Base-by-base conservation (phyloP, 805 yeast species). In the Danielozyma ontarioensis region DNA sequence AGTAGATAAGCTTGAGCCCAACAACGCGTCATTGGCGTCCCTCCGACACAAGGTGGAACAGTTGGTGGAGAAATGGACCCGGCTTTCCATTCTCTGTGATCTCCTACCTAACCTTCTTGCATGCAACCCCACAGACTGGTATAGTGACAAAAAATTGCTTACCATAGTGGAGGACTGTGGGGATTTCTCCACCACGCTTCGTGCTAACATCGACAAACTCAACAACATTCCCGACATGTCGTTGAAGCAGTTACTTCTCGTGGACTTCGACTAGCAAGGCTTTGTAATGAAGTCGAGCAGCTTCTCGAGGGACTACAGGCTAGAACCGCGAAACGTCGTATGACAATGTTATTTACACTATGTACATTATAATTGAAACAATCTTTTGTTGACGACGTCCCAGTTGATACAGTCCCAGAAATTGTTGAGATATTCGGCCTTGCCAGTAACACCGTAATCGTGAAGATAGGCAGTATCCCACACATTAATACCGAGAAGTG, bases 401-500 rank as follows among this genome's bases (percentile, higher is more conserved):
- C 98, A 93, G 62, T 90, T 80, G 39, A 89, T 72, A 44, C 86
- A 70, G 33, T 78, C 74, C 78, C 95, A 80, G 51, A 80, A 79
- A 41, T 80, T 80, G 40, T 74, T 74, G 44, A 93, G 70, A 59
- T 83, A 93, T 33, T 72, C 67, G 28, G 74, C 66, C 62, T 81
- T 83, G 16, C 93, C 94, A 32, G 58, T 65, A 33, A 85, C 71
- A 29, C 97, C 96, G 59, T 81, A 90, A 59, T 93, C 97, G 17
- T 74, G 64, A 28, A 87, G 49, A 57, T 81, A 93, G n/a, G 96
- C 86, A 43, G 79, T 76, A 56, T 90, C 95, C 96, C 97, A 89
- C 45, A 83, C 71, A 58, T 80, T 86, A 43, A 88, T 70, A 32
- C 79, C 83, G 44, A 93, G 69, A 29, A 93, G 61, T 5, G 93